Conservation (phyloP, 371 early-diverging fungal species). For the Apophysomyces elegans region DNA sequence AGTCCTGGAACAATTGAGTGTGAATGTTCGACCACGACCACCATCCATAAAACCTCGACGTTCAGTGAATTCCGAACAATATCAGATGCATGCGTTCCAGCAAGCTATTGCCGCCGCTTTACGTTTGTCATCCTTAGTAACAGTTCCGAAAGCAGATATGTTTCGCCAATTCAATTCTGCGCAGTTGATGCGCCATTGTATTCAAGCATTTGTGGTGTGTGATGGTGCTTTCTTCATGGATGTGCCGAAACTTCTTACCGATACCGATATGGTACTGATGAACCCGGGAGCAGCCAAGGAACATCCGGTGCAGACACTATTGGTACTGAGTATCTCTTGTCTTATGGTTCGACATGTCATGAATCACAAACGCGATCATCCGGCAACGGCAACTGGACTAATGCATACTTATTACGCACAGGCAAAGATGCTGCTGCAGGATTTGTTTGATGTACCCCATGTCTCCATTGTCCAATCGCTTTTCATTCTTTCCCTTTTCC, state of each 20-base stretch:
- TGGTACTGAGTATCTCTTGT: conserved; percentile 43
- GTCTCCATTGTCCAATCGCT: conserved; percentile 44
- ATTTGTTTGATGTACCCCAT: conserved; percentile 49
- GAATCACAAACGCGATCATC: conserved; percentile 29
- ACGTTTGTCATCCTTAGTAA: conserved; percentile 18
- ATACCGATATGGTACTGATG: conserved; percentile 38
- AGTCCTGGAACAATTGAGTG: conserved; percentile 46
- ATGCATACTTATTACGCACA: conserved; percentile 42
- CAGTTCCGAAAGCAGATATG: conserved; percentile 20
- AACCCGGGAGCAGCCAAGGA: conserved; percentile 37
- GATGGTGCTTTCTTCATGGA: conserved; percentile 45
- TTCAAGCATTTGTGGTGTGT: conserved; percentile 44
- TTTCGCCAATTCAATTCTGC: conserved; percentile 41
- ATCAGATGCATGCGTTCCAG: conserved; percentile 28
- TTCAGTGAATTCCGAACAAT: conserved; percentile 18
- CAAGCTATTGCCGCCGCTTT: conserved; percentile 28
- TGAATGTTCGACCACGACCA: conserved; percentile 45
- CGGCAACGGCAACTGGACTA: conserved; percentile 30
- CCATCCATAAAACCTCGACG: conserved; percentile 15
- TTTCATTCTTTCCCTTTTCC: conserved; percentile 43
- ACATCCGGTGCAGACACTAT: conserved; percentile 32
- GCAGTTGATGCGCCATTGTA: conserved; percentile 47
- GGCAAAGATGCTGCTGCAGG: conserved; percentile 43
- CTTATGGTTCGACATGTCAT: conserved; percentile 47
- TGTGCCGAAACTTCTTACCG: conserved; percentile 32